phyloP scores from a whole-genome alignment of 371 early-diverging fungal genomes.

The Amoeboradix gromovi region DNA sequence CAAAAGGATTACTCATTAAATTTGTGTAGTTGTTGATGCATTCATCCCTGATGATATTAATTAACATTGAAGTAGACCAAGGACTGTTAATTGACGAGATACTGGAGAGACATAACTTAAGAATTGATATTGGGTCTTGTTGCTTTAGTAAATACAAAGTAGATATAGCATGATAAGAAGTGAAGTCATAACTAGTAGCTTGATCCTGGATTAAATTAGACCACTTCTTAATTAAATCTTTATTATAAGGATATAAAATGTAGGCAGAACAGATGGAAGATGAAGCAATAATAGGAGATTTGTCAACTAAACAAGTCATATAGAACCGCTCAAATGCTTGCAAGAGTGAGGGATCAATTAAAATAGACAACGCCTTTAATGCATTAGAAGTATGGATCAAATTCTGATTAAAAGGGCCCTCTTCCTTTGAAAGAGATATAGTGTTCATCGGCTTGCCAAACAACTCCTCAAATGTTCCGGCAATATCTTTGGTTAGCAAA shows the following conservation, averaged over 20 bases:
- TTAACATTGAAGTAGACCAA: slow-evolving; percentile 56
- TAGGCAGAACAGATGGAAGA: neutral
- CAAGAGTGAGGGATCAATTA: neutral
- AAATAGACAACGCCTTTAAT: neutral
- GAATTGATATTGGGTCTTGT: slow-evolving; percentile 87
- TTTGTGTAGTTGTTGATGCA: slow-evolving; percentile 65
- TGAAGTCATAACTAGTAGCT: slow-evolving; percentile 1
- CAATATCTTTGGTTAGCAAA: neutral
- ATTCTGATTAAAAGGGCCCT: neutral
- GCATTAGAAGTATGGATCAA: neutral
- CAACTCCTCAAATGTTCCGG: neutral
- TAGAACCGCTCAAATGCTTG: neutral
- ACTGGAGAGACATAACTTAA: slow-evolving; percentile 34
- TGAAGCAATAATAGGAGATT: neutral
- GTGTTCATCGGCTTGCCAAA: neutral
- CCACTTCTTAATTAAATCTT: slow-evolving; percentile 60
- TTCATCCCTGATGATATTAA: slow-evolving; percentile 11
- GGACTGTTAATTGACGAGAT: slow-evolving; percentile 37
- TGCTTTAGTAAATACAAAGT: slow-evolving; percentile 69
- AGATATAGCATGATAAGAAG: slow-evolving; percentile 67
- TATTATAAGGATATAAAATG: slow-evolving; percentile 5
- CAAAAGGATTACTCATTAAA: slow-evolving; percentile 22
- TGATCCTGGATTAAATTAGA: slow-evolving; percentile 71
- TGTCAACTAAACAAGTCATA: neutral
- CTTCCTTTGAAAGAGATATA: neutral